Base-by-base conservation (phyloP, 768 basidiomycete genomes). In the Collybiopsis luxurians region DNA sequence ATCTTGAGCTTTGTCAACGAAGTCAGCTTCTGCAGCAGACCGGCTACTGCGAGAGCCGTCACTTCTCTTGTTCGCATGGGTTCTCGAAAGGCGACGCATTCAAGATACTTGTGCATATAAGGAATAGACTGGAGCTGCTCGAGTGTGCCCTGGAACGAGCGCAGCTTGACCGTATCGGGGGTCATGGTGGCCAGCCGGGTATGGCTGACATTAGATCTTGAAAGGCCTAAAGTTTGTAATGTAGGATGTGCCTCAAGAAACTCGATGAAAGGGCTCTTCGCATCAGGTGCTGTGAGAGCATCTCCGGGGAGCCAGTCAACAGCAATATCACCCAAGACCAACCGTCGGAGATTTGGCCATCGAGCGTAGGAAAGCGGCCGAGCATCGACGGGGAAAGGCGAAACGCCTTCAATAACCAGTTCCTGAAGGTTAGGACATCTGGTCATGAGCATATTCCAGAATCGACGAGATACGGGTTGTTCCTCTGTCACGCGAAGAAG, bases 401-500 rank as follows among this genome's bases (percentile, higher is more conserved):
- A 82, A 30, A 72, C 71, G 3, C 84, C 82, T 21, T 83, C 74
- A 28, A 91, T 76, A 43, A 73, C 68, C 4, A 92, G 75, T 53
- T 86, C 84, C 65, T 88, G 82, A 7, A 92, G 77, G 61, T 86
- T 75, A 1, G 85, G 86, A 62, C 84, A 87, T 27, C 77, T 78
- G 24, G 73, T 70, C 53, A 83, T 80, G 46, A 91, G 77, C 89
- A 92, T 89, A 59, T 83, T 78, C 85, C 86, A 88, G 53, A 91
- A 71, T 38, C 74, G 75, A 45, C 72, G 73, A 55, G 77, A 81
- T 23, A 79, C 73, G 2, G 83, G 77, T 57, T 72, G 69, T 59
- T 83, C 79, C 60, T 83, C 81, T 84, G 63, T n/a, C n/a, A 47
- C 38, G n/a, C n/a, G n/a, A n/a, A n/a, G n/a, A n/a, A n/a, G n/a